Percentiles rank a stretch among this genome's conserved stretches.
phyloP scores from a whole-genome alignment of 2,329 filamentous ascomycete species.

The Aspergillus ustus region DNA sequence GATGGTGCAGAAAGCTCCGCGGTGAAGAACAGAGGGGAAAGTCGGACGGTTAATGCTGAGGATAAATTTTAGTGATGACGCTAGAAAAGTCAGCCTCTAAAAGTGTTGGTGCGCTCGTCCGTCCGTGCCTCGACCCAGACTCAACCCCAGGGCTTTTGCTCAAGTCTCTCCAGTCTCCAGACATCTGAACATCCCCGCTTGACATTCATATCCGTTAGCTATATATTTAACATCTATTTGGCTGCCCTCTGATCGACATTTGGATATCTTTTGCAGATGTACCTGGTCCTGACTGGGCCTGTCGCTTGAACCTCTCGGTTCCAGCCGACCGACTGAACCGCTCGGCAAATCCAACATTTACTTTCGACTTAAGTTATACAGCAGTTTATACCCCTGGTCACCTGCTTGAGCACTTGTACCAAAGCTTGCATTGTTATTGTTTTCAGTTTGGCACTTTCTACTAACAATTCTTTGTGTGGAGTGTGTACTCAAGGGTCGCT shows the following conservation, averaged over 20 bases:
- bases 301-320: neutral
- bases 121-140: slow-evolving; percentile 27
- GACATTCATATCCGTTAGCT: neutral
- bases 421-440: neutral
- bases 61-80: slow-evolving; percentile 50
- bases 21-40: slow-evolving; percentile 35
- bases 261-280: neutral
- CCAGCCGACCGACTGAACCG: neutral
- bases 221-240: neutral
- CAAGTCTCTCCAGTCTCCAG: slow-evolving; percentile 10
- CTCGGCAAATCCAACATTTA: neutral
- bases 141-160: slow-evolving; percentile 27
- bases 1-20: slow-evolving; percentile 30
- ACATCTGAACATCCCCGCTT: neutral
- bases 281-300: neutral
- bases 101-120: slow-evolving; percentile 33
- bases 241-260: neutral
- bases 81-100: slow-evolving; percentile 47
- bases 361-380: neutral
- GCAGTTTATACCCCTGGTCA: neutral
- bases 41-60: slow-evolving; percentile 41
- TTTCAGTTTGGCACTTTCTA: neutral
- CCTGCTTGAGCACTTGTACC: neutral
- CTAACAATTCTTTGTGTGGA: neutral
- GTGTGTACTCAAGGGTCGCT: neutral